Evolutionary conservation across 495 filamentous ascomycete species (phyloP).

Genomic region (Hypoxylon subgilvum): DNA sequence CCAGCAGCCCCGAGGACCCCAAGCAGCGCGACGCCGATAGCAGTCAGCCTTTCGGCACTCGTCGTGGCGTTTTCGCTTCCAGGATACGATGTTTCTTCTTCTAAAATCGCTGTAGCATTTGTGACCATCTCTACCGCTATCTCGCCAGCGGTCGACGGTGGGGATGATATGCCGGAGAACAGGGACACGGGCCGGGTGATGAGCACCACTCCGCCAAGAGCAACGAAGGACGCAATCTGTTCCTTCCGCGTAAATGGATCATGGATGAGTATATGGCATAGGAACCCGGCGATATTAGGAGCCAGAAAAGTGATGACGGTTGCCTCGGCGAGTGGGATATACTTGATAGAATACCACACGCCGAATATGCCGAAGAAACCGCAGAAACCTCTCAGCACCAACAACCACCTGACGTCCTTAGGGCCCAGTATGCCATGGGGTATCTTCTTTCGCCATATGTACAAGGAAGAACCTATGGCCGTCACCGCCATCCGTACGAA

Average conservation of each 20-base stretch:
- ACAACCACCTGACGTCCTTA: constrained; percentile 65
- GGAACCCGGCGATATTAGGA: constrained; percentile 81
- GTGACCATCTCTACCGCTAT: constrained; percentile 32
- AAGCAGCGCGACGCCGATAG: constrained; percentile 74
- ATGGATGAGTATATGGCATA: constrained; percentile 73
- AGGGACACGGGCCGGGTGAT: constrained; percentile 79
- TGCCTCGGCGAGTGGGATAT: constrained; percentile 87
- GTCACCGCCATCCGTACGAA: constrained; percentile 87
- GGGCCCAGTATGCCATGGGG: constrained; percentile 74
- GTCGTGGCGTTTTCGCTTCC: constrained; percentile 31
- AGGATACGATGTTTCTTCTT: constrained; percentile 18
- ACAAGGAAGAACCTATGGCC: constrained; percentile 65
- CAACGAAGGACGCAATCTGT: constrained; percentile 75
- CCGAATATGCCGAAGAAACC: constrained; percentile 84
- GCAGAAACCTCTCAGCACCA: constrained; percentile 70
- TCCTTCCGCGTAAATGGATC: constrained; percentile 83
- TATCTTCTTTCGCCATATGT: constrained; percentile 75
- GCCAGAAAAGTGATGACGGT: constrained; percentile 92
- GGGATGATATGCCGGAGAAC: constrained; percentile 41
- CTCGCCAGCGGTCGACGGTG: constrained; percentile 1
- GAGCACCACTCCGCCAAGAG: constrained; percentile 79
- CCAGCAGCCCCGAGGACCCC: constrained; percentile 80
- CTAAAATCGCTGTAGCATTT: constrained; percentile 34
- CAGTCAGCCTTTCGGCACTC: constrained; percentile 68
- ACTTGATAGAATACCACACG: constrained; percentile 71